phyloP scores from a whole-genome alignment of 305 asterid genomes.

The Striga hermonthica region DNA sequence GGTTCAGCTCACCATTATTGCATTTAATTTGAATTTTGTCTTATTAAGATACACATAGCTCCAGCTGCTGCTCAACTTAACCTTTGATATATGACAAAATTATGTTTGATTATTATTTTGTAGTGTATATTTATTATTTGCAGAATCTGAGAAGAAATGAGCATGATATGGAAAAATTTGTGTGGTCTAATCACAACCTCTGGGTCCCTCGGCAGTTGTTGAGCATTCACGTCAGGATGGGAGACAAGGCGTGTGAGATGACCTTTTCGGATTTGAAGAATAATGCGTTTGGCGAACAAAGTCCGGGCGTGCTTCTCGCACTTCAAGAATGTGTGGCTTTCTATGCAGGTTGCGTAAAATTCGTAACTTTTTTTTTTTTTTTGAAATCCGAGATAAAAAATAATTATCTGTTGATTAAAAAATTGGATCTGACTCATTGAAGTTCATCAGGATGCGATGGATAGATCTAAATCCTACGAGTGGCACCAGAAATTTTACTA shows the following conservation, averaged over 20 bases:
- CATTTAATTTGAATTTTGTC: conserved; percentile 6
- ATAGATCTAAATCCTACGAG: conserved; percentile 48
- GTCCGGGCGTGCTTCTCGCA: conserved; percentile 65
- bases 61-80: too few relatives aligned
- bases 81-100: neutral
- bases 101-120: neutral
- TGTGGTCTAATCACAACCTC: conserved; percentile 77
- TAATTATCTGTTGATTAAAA: neutral
- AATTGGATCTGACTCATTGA: neutral
- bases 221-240: conserved; percentile 94
- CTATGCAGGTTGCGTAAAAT: too few relatives aligned
- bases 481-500: conserved; percentile 70
- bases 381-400: too few relatives aligned
- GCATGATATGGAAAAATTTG: conserved; percentile 58
- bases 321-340: too few relatives aligned
- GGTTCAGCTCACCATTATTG: conserved; percentile 47
- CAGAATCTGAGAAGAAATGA: conserved; percentile 36
- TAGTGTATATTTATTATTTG: neutral
- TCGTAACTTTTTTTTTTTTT: too few relatives aligned
- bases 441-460: conserved; percentile 55
- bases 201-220: conserved; percentile 82
- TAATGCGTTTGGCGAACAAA: conserved; percentile 71
- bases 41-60: too few relatives aligned
- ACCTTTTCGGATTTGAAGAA: conserved; percentile 73
- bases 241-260: conserved; percentile 97